Conservation (phyloP, 164 flowering plant genomes). For the Aristolochia contorta region DNA sequence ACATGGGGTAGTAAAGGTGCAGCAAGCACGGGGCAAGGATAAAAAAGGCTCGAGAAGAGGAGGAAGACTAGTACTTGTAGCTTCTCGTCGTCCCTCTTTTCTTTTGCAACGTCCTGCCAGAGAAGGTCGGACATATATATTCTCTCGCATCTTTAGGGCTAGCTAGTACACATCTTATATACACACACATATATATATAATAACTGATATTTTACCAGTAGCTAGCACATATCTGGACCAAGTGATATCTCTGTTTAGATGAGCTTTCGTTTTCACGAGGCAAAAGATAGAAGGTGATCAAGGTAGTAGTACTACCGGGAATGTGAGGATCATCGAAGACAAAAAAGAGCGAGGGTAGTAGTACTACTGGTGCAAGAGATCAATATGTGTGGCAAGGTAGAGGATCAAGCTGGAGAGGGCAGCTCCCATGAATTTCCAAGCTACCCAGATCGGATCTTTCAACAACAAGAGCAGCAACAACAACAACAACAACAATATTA, state of each 20-base stretch:
- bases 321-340: neutral
- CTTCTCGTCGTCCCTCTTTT: no score
- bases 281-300: no score
- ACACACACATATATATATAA: no score
- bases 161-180: no score
- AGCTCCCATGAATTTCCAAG: slow-evolving; percentile 33
- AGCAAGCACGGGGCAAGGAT: slow-evolving; percentile 29
- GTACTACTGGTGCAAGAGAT: slow-evolving; percentile 10
- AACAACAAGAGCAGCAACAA: slow-evolving; percentile 22
- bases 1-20: slow-evolving; percentile 3
- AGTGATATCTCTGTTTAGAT: no score
- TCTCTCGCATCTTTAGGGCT: no score
- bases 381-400: slow-evolving; percentile 25
- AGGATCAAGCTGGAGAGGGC: slow-evolving; percentile 37
- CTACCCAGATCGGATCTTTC: slow-evolving; percentile 35
- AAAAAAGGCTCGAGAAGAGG: slow-evolving; percentile 10
- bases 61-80: neutral
- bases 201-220: no score
- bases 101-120: no score
- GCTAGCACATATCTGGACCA: no score
- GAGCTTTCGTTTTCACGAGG: neutral
- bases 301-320: neutral
- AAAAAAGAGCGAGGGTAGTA: slow-evolving; percentile 4
- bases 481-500: slow-evolving; percentile 18
- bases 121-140: no score